phyloP scores from a whole-genome alignment of 371 early-diverging fungal genomes.

The Lichtheimia ramosa region DNA sequence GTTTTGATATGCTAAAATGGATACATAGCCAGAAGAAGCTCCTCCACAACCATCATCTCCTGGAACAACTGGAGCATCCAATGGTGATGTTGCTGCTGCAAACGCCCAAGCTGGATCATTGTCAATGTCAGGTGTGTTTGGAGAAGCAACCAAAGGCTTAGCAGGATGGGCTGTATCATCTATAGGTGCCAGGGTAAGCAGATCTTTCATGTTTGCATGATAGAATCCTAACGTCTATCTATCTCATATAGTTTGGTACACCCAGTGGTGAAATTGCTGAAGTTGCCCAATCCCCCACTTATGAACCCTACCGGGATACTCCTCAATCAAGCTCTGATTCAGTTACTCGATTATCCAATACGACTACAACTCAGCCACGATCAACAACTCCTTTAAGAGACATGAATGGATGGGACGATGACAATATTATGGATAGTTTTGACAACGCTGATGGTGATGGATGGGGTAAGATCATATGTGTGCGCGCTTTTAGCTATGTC shows the following conservation, averaged over 20 bases:
- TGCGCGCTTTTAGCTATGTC: not conserved
- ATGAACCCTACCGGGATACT: not conserved
- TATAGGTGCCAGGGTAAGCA: slow-evolving; percentile 38
- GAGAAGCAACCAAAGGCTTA: slow-evolving; percentile 48
- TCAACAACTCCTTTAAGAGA: not conserved
- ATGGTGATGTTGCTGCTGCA: not conserved
- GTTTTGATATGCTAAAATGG: too few relatives aligned
- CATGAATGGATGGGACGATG: slow-evolving; percentile 41
- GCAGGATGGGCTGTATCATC: slow-evolving; percentile 56
- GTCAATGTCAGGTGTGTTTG: slow-evolving; percentile 38
- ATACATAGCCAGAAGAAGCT: slow-evolving; percentile 52
- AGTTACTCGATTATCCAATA: not conserved
- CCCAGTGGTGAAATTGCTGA: slow-evolving; percentile 42
- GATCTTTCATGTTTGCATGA: not conserved
- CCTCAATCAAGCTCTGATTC: not conserved
- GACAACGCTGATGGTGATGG: slow-evolving; percentile 34
- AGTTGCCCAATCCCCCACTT: slow-evolving; percentile 1
- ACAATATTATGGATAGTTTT: slow-evolving; percentile 25
- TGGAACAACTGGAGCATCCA: too few relatives aligned
- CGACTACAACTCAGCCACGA: too few relatives aligned
- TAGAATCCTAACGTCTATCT: not conserved
- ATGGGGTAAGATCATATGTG: slow-evolving; percentile 30
- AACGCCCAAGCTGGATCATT: slow-evolving; percentile 21
- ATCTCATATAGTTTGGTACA: slow-evolving; percentile 22
- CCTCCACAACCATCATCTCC: too few relatives aligned